Evolutionary conservation across 179 eudicot genomes (phyloP), one percentile per base, ranked within the genome.

Genomic region (Drosera spatulata): DNA sequence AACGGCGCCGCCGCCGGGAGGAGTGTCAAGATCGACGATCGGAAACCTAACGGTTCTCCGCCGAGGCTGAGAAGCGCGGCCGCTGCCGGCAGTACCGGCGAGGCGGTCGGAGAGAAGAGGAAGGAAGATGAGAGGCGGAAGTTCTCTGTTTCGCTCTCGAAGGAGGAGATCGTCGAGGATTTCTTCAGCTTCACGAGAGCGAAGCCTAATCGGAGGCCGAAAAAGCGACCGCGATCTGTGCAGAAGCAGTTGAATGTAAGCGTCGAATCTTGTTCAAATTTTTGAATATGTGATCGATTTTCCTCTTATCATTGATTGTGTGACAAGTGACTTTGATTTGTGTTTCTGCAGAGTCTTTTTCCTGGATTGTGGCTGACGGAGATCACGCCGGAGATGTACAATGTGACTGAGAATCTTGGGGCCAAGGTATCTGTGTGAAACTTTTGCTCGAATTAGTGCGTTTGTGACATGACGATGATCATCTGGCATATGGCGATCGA

Each of bases 211-310:
- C 69, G 85, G 41, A 63, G 86, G 48, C 91, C 91, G 10, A 80
- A 74, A 67, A 89, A 86, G 66, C 73, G 95, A n/a, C 63, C 83
- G 3, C 74, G 65, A 68, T 37, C 2, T 38, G 75, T 82, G 39
- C 95, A 84, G 71, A 77, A 56, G 57, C 75, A 75, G 63, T 56
- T 88, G 57, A 91, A 88, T 71, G 96, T 88, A 68, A 80, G 86
- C 69, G 33, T 22, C 33, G 33, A 22, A 14, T 2, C 2, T 56
- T 47, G 41, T 10, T n/a, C 6, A 22, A 38, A 10, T 4, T 9
- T 40, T 58, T 47, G 8, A 10, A 39, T 37, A 4, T 39, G 3
- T 60, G 46, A 22, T 22, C 33, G 33, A 22, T 2, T 45, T 37
- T 41, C 22, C 47, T 46, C 43, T 11, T 54, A 13, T 38, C 57